phyloP scores from a whole-genome alignment of 2,329 filamentous ascomycete species.

The Colletotrichum spinosum region DNA sequence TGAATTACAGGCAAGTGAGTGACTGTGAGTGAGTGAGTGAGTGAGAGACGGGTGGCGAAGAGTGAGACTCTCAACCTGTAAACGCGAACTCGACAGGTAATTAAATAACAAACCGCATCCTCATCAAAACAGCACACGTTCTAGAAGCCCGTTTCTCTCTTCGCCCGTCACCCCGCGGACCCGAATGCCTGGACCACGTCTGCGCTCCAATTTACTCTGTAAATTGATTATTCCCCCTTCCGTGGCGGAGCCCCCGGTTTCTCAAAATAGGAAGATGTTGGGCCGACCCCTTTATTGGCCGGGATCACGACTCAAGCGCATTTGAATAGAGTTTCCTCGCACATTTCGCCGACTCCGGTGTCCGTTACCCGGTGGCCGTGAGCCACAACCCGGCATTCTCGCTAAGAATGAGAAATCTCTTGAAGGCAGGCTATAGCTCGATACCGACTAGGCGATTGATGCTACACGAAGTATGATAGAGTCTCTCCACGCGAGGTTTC shows the following conservation, averaged over 20 bases:
- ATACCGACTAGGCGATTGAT: too few species aligned
- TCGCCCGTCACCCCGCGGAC: constrained; percentile 1
- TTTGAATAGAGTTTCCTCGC: constrained; percentile 29
- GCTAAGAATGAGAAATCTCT: too few species aligned
- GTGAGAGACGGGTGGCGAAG: constrained; percentile 2
- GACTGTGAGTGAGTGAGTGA: constrained; percentile 21
- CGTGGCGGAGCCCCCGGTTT: constrained; percentile 22
- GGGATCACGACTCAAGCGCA: constrained; percentile 33
- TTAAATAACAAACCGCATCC: constrained; percentile 17
- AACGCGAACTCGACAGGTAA: neutral
- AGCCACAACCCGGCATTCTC: too few species aligned
- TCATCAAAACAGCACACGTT: neutral
- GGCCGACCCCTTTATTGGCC: neutral
- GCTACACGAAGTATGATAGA: too few species aligned
- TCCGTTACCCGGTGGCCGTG: constrained; percentile 5
- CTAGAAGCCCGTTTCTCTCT: neutral
- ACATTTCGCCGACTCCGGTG: constrained; percentile 20
- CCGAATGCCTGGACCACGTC: constrained; percentile 15
- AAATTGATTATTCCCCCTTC: constrained; percentile 13
- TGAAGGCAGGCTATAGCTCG: too few species aligned
- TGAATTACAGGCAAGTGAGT: neutral
- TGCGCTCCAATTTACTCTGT: too few species aligned
- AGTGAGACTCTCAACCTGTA: neutral
- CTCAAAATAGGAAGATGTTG: constrained; percentile 24
- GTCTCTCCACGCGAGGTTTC: too few species aligned